These are phyloP conservation scores for Geotrichum australiense DNA, from an alignment of 1,139 yeast species.

Conservation along the genomic window DNA sequence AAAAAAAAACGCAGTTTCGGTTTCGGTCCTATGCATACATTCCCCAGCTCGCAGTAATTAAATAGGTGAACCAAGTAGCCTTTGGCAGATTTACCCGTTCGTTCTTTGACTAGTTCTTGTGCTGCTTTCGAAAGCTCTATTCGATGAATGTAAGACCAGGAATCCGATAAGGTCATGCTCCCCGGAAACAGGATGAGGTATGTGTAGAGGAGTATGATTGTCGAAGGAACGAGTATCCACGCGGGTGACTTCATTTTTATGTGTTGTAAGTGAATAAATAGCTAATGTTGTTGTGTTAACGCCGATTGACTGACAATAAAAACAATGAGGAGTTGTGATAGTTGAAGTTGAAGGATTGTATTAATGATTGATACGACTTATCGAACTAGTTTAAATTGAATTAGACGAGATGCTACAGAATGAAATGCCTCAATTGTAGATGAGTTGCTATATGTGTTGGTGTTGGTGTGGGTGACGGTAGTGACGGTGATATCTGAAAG, in stretches of 20 bases:
- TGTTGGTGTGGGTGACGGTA: no score
- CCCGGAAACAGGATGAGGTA: conserved; percentile 13
- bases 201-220: conserved; percentile 10
- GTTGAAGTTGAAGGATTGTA: no score
- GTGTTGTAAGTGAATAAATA: no score
- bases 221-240: conserved; percentile 14
- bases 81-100: conserved; percentile 10
- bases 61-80: conserved; percentile 10
- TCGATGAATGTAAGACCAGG: conserved; percentile 9
- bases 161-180: conserved; percentile 6
- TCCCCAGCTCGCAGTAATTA: conserved; percentile 10
- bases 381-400: no score
- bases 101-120: conserved; percentile 6
- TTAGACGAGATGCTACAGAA: no score
- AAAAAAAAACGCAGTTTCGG: conserved; percentile 4
- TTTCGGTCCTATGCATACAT: not conserved
- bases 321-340: no score
- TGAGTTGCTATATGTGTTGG: no score
- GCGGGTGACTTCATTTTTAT: conserved; percentile 15
- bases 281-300: no score
- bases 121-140: conserved; percentile 8
- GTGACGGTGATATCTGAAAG: no score
- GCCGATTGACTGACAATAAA: no score
- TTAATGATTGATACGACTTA: no score
- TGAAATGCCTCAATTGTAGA: no score